A percentile compares a stretch with the other conserved stretches of the same genome.
Evolutionary conservation across 139 green algal species (phyloP).

Genomic region (Spirogloea muscicola): DNA sequence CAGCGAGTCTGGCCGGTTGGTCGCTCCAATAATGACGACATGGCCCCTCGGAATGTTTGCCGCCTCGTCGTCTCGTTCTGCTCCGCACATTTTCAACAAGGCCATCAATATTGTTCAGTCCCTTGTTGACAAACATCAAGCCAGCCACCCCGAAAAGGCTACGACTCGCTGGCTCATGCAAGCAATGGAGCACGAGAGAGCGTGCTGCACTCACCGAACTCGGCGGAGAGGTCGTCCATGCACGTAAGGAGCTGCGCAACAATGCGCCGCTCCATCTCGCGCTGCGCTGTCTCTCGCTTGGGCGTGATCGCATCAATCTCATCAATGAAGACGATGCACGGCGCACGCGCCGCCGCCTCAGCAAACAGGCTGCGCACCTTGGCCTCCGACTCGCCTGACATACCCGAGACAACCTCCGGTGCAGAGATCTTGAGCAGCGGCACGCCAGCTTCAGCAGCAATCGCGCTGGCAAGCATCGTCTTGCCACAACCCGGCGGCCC

Average conservation of each 20-base stretch:
- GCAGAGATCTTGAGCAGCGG: slow-evolving; percentile 53
- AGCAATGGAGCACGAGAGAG: too few species aligned
- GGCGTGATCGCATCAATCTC: slow-evolving; percentile 94
- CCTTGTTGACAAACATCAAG: too few species aligned
- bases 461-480: slow-evolving; percentile 55
- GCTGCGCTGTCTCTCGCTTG: slow-evolving; percentile 61
- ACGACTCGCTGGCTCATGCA: too few species aligned
- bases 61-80: too few species aligned
- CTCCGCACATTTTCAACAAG: too few species aligned
- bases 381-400: slow-evolving; percentile 51
- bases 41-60: slow-evolving; percentile 50
- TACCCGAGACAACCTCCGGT: slow-evolving; percentile 50
- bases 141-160: too few species aligned
- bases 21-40: slow-evolving; percentile 88
- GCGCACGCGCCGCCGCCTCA: slow-evolving; percentile 71
- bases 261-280: slow-evolving; percentile 88
- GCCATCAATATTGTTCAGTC: too few species aligned
- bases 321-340: slow-evolving; percentile 97
- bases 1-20: slow-evolving; percentile 91
- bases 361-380: slow-evolving; percentile 92
- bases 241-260: slow-evolving; percentile 90
- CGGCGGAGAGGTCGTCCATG: slow-evolving; percentile 93
- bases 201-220: too few species aligned
- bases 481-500: slow-evolving; percentile 59
- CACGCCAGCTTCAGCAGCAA: slow-evolving; percentile 50